phyloP scores from a whole-genome alignment of 2,329 filamentous ascomycete genomes.

The Lasiodiplodia hormozganensis region DNA sequence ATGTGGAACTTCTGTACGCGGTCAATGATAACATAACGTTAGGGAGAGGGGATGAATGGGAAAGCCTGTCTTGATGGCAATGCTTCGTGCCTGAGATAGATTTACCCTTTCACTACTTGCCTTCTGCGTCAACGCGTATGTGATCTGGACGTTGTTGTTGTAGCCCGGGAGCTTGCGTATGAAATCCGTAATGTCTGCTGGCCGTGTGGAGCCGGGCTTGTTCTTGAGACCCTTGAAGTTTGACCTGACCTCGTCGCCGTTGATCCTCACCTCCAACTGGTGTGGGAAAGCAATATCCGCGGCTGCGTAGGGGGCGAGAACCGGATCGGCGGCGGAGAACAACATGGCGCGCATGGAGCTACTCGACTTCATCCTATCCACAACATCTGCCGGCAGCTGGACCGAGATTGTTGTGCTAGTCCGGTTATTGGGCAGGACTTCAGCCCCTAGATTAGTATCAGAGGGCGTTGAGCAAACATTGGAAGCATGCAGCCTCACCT shows the following conservation, averaged over 20 bases:
- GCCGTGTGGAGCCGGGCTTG: conserved; percentile 91
- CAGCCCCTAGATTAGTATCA: not conserved
- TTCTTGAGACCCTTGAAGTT: conserved; percentile 96
- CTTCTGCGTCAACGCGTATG: conserved; percentile 91
- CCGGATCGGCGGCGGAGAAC: conserved; percentile 74
- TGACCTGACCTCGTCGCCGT: conserved; percentile 85
- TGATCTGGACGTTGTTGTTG: conserved; percentile 80
- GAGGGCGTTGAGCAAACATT: not conserved
- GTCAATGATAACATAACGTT: not conserved
- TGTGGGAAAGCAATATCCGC: conserved; percentile 86
- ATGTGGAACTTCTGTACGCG: conserved; percentile 56
- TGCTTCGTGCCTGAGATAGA: conserved; percentile 23
- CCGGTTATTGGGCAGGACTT: conserved; percentile 66
- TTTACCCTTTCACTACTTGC: conserved; percentile 45
- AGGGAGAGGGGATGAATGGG: not conserved
- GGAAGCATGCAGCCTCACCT: conserved; percentile 60
- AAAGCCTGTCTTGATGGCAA: conserved; percentile 2
- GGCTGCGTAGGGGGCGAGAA: conserved; percentile 38
- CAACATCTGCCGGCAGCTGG: conserved; percentile 59
- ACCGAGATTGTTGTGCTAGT: conserved; percentile 67
- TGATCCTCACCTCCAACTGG: conserved; percentile 91
- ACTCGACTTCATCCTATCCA: conserved; percentile 65
- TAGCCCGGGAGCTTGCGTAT: conserved; percentile 76
- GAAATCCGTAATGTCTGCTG: conserved; percentile 84
- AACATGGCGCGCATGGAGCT: conserved; percentile 76